phyloP scores from a whole-genome alignment of 805 yeast genomes.

The Wickerhamomyces chambardii region DNA sequence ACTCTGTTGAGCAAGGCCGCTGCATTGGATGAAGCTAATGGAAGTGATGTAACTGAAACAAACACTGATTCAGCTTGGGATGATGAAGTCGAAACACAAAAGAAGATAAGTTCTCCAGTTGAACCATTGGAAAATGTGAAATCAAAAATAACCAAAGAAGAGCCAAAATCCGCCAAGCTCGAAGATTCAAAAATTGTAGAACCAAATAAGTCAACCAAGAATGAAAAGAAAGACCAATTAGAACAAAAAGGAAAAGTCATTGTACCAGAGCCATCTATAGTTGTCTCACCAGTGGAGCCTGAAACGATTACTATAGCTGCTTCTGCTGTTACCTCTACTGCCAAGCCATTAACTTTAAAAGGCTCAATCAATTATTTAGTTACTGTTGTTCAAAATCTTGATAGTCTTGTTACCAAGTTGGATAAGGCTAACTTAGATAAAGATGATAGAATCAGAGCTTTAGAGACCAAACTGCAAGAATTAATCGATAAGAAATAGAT shows the following conservation, averaged over 20 bases:
- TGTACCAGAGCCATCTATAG: too few relatives aligned
- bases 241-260: constrained; percentile 7
- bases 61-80: constrained; percentile 23
- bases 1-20: constrained; percentile 38
- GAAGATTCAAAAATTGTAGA: constrained; percentile 9
- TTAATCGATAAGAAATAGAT: constrained; percentile 33
- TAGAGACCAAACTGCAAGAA: constrained; percentile 55
- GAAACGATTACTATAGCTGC: constrained; percentile 8
- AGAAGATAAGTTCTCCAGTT: background rate
- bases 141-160: constrained; percentile 6
- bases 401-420: constrained; percentile 42
- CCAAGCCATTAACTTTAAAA: constrained; percentile 55
- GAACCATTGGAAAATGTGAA: background rate
- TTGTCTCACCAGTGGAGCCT: constrained; percentile 5
- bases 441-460: constrained; percentile 46
- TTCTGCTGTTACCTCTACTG: constrained; percentile 12
- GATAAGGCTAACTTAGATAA: constrained; percentile 49
- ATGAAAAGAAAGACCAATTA: constrained; percentile 5
- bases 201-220: constrained; percentile 12
- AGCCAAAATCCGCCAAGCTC: constrained; percentile 4
- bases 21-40: constrained; percentile 28
- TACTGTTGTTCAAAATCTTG: constrained; percentile 45
- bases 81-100: constrained; percentile 17
- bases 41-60: constrained; percentile 12
- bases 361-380: constrained; percentile 65